Evolutionary conservation across 2,329 filamentous ascomycete species (phyloP).

Genomic region (Penicillium sumatraense): DNA sequence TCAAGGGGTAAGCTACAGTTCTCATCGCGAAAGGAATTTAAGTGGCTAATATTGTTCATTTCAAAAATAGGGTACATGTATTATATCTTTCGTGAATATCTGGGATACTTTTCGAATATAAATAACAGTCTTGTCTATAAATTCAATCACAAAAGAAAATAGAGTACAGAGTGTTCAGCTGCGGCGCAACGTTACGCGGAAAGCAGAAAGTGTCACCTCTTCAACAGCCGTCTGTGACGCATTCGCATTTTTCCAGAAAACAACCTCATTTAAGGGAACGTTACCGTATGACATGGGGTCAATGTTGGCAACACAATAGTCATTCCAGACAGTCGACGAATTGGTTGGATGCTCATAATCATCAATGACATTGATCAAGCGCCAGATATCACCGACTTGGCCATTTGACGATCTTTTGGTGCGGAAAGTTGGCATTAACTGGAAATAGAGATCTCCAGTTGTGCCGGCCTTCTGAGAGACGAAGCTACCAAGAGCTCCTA

Average conservation of each 20-base stretch:
- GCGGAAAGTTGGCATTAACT: constrained; percentile 7
- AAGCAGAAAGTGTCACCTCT: constrained; percentile 38
- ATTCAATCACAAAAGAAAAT: neutral
- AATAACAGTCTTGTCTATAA: neutral
- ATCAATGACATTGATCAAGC: constrained; percentile 25
- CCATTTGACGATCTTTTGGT: neutral
- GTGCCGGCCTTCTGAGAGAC: constrained; percentile 4
- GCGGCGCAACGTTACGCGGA: constrained; percentile 23
- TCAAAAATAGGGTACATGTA: constrained; percentile 1
- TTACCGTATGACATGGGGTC: constrained; percentile 38
- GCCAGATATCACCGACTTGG: constrained; percentile 41
- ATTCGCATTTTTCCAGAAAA: constrained; percentile 37
- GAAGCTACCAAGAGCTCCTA: neutral
- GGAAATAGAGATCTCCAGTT: constrained; percentile 3
- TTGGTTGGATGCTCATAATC: constrained; percentile 9
- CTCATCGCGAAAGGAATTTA: neutral
- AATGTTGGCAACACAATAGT: constrained; percentile 42
- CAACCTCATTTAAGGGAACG: constrained; percentile 37
- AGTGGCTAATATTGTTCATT: too few species aligned
- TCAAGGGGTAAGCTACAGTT: neutral
- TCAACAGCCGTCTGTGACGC: constrained; percentile 13
- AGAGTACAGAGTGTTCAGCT: neutral
- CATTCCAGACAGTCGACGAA: constrained; percentile 26
- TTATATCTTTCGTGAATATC: neutral
- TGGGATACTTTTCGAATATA: neutral